These are phyloP conservation scores for Scutellaria galericulata DNA, from an alignment of 257 asterid species.

Conservation along the genomic window DNA sequence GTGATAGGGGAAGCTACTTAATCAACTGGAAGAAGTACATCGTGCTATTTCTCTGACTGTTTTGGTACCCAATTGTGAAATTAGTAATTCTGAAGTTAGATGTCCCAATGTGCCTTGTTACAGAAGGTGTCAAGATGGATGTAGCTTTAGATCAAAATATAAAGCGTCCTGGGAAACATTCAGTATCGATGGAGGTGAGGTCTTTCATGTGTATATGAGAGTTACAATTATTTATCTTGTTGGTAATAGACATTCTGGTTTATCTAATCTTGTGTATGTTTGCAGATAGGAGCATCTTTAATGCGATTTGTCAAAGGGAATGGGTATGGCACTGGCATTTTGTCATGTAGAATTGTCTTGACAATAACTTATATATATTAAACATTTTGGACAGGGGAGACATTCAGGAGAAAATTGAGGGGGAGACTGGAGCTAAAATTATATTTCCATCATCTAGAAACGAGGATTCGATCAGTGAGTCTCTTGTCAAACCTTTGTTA, in stretches of 20 bases:
- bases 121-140: slow-evolving; percentile 37
- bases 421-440: slow-evolving; percentile 64
- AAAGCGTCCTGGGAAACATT: slow-evolving; percentile 40
- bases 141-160: slow-evolving; percentile 35
- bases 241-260: neutral
- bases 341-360: slow-evolving; percentile 19
- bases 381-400: slow-evolving; percentile 59
- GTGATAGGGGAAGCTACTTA: slow-evolving; percentile 40
- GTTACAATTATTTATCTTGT: slow-evolving; percentile 5
- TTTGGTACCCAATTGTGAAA: slow-evolving; percentile 38
- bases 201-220: slow-evolving; percentile 16
- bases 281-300: slow-evolving; percentile 81
- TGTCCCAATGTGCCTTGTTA: slow-evolving; percentile 30
- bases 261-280: slow-evolving; percentile 33
- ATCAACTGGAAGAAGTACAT: slow-evolving; percentile 38
- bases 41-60: slow-evolving; percentile 35
- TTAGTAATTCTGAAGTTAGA: slow-evolving; percentile 34
- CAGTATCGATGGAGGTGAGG: slow-evolving; percentile 56
- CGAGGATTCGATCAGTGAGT: slow-evolving; percentile 77
- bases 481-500: slow-evolving; percentile 25
- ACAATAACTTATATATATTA: slow-evolving; percentile 12
- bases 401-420: slow-evolving; percentile 65
- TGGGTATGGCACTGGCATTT: slow-evolving; percentile 51
- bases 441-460: slow-evolving; percentile 61
- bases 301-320: slow-evolving; percentile 81